Base-by-base conservation (phyloP, 169 alveolate genomes). In the Eimeria tenella region DNA sequence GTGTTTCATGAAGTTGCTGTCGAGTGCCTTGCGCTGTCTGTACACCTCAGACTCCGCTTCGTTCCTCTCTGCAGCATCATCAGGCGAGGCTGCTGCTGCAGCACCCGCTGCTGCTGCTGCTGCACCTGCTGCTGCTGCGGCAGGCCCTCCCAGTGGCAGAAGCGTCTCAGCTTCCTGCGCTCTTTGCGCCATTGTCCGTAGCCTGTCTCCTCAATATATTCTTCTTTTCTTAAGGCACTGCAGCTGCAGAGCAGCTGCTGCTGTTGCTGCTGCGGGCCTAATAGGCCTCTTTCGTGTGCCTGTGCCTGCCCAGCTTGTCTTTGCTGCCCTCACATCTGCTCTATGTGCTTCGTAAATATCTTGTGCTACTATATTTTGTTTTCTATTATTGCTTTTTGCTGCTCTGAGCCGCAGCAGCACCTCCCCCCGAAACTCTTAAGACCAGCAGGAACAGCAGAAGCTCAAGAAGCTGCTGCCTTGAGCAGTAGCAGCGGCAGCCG, bases 81-180 rank as follows among this genome's bases (percentile, higher is more conserved):
- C 42, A 31, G 68, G 68, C 11, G 42, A 31, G 42, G 42, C 42
- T 31, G 42, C 42, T 31, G 42, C 68, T 58, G 68, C 74, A 63
- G 74, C 74, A 63, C 42, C 74, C 17, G 74, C 74, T 13, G 74
- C 74, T 13, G 74, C 74, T 63, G 74, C 74, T 63, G 74, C 9
- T 63, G 74, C 21, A 25, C 21, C 74, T 63, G 74, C 74, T 19
- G 74, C 42, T 31, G 42, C 42, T 31, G 42, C 42, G 42, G 42
- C 42, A 31, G 42, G 42, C 42, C 42, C 42, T 31, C 42, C 42
- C 68, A 11, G 68, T 25, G 21, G 74, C 74, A 63, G 74, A n/a
- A 63, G 42, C 42, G 2, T n/a, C 74, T 13, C 23, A n/a, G 17
- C 42, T 25, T 63, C 42, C 9, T 63, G 74, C 21, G 74, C 21